phyloP scores from a whole-genome alignment of 2,329 filamentous ascomycete genomes.

The Apiospora arundinis region DNA sequence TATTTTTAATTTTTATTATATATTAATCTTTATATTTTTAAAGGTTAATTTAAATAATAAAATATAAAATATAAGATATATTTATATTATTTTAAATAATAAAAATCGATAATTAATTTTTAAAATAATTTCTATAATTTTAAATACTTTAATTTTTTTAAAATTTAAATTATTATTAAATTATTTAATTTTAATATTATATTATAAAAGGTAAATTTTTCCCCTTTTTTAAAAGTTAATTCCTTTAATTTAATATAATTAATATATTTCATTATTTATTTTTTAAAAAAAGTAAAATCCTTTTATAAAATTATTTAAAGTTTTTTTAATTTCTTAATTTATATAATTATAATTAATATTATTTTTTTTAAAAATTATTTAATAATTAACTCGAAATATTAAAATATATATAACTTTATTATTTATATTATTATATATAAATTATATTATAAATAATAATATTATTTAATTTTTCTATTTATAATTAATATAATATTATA shows the following conservation, averaged over 20 bases:
- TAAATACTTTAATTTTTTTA: slow-evolving; percentile 19
- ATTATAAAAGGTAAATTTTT: slow-evolving; percentile 12
- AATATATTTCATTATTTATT: background rate
- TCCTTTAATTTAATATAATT: background rate
- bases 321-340: background rate
- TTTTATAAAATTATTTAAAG: background rate
- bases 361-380: background rate
- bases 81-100: slow-evolving; percentile 17
- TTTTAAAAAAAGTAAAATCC: background rate
- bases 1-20: background rate
- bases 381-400: background rate
- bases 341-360: background rate
- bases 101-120: slow-evolving; percentile 15
- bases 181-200: slow-evolving; percentile 23
- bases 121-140: slow-evolving; percentile 17
- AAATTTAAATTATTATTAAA: slow-evolving; percentile 22
- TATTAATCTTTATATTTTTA: too few relatives aligned
- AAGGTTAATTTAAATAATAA: background rate
- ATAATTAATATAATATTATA: slow-evolving; percentile 25
- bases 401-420: slow-evolving; percentile 21
- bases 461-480: slow-evolving; percentile 23
- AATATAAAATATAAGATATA: slow-evolving; percentile 20
- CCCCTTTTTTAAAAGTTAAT: slow-evolving; percentile 4
- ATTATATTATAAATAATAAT: slow-evolving; percentile 24
- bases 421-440: slow-evolving; percentile 25